Evolutionary conservation across 495 filamentous ascomycete genomes (phyloP).

Genomic region (Xylaria acuta): DNA sequence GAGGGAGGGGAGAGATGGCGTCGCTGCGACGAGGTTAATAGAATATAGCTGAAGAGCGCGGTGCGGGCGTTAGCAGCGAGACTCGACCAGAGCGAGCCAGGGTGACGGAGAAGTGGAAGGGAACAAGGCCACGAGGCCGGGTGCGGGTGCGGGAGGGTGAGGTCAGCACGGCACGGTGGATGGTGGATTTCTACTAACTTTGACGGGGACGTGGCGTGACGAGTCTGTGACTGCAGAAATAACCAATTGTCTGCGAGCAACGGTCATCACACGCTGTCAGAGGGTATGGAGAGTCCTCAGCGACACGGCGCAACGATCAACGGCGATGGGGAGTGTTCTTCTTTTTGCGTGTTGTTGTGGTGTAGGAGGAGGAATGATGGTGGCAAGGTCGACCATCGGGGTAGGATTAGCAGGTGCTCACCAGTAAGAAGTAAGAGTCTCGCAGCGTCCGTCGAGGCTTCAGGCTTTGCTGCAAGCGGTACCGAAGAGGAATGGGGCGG

Average conservation of each 20-base stretch:
- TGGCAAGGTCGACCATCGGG: slow-evolving; percentile 23
- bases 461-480: slow-evolving; percentile 30
- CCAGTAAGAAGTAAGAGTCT: slow-evolving; percentile 32
- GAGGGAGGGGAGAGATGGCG: slow-evolving; percentile 28
- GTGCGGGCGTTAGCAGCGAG: slow-evolving; percentile 7
- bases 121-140: background rate
- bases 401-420: slow-evolving; percentile 16
- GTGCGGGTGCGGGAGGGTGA: background rate
- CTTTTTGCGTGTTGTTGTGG: slow-evolving; percentile 24
- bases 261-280: slow-evolving; percentile 30
- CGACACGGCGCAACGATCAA: slow-evolving; percentile 28
- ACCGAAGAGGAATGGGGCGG: slow-evolving; percentile 28
- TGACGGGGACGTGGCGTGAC: slow-evolving; percentile 30
- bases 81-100: background rate
- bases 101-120: background rate
- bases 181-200: slow-evolving; percentile 26
- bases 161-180: slow-evolving; percentile 19
- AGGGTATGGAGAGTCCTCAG: slow-evolving; percentile 30
- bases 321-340: slow-evolving; percentile 26
- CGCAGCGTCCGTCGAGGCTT: slow-evolving; percentile 11
- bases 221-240: slow-evolving; percentile 17
- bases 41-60: slow-evolving; percentile 2
- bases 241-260: slow-evolving; percentile 43
- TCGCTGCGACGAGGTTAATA: slow-evolving; percentile 12
- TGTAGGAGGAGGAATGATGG: slow-evolving; percentile 25